phyloP scores from a whole-genome alignment of 176 grass and related monocot species.

The barley (Hordeum vulgare) region MorexV3_pseudomolecules_assembly NC_058522.1:552817913-552818412 shows the following conservation, averaged over 20 bases:
- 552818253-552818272: constrained; percentile 92
- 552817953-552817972: constrained; percentile 64
- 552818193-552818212: constrained; percentile 4
- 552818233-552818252: constrained; percentile 53
- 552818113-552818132: constrained; percentile 68
- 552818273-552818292: constrained; percentile 75
- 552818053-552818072: constrained; percentile 87
- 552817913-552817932: constrained; percentile 68
- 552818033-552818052: constrained; percentile 74
- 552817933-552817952: constrained; percentile 79
- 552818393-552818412: constrained; percentile 52
- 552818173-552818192: constrained; percentile 22
- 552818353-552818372: constrained; percentile 70
- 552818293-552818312: constrained; percentile 50
- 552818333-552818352: constrained; percentile 72
- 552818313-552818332: constrained; percentile 34
- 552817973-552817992: constrained; percentile 54
- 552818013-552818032: constrained; percentile 9
- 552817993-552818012: constrained; percentile 31
- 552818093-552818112: constrained; percentile 49
- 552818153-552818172: constrained; percentile 46
- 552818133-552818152: constrained; percentile 86
- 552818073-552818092: constrained; percentile 82
- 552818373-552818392: constrained; percentile 54
- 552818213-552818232: constrained; percentile 19